A percentile compares a stretch with the other conserved stretches of the same genome.
Conservation (phyloP, 2,329 filamentous ascomycete species). For the Aspergillus versicolor region DNA sequence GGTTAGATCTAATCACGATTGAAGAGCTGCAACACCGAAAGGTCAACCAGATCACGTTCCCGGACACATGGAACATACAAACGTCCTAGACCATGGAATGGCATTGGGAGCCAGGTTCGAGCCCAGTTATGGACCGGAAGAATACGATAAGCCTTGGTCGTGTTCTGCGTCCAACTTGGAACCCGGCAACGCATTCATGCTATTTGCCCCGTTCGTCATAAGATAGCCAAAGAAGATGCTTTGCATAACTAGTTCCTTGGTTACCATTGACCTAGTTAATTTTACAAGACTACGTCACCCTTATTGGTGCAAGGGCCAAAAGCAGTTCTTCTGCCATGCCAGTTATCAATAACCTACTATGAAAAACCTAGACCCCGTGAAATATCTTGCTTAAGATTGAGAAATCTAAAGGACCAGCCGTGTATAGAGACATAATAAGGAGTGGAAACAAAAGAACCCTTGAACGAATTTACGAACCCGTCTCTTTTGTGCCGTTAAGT, state of each 20-base stretch:
- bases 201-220: background rate
- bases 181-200: background rate
- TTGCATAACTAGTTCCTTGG: background rate
- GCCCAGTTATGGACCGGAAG: no score
- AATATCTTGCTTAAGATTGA: conserved; percentile 5
- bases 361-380: background rate
- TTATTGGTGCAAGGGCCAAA: background rate
- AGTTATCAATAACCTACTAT: background rate
- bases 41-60: no score
- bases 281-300: background rate
- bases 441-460: conserved; percentile 1
- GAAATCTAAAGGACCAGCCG: conserved; percentile 6
- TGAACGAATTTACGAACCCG: background rate
- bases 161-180: background rate
- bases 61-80: no score
- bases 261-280: background rate
- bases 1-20: no score
- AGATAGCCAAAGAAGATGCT: background rate
- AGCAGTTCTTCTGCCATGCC: background rate
- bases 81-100: no score
- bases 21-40: no score
- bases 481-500: background rate
- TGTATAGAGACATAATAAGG: conserved; percentile 6
- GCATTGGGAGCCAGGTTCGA: no score
- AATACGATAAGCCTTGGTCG: no score